These are phyloP conservation scores for Rhizopogon rudus DNA, from an alignment of 768 basidiomycete species.

Conservation along the genomic window DNA sequence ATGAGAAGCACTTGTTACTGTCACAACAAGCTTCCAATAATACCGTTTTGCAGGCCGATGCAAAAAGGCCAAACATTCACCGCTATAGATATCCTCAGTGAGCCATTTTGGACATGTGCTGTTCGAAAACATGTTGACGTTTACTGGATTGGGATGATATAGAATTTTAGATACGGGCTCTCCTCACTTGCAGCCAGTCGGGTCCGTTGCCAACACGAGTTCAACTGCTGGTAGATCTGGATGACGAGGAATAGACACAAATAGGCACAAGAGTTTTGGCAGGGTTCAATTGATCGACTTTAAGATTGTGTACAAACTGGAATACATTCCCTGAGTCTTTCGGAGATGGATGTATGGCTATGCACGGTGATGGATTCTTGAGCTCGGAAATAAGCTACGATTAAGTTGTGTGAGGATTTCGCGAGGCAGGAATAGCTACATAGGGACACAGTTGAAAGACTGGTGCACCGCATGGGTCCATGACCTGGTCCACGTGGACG, in stretches of 20 bases:
- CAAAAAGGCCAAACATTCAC: slow-evolving; percentile 44
- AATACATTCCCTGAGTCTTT: not conserved
- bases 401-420: not conserved
- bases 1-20: slow-evolving; percentile 49
- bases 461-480: slow-evolving; percentile 6
- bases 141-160: slow-evolving; percentile 7
- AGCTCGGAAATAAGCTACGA: not conserved
- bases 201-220: slow-evolving; percentile 35
- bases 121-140: slow-evolving; percentile 2
- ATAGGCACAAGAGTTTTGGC: not conserved
- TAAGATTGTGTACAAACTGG: not conserved
- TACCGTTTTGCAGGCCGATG: slow-evolving; percentile 37
- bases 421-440: not conserved
- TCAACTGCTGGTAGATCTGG: slow-evolving; percentile 26
- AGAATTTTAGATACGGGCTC: slow-evolving; percentile 59
- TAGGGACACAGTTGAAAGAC: not conserved
- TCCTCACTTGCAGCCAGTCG: slow-evolving; percentile 57
- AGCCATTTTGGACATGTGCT: slow-evolving; percentile 18
- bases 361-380: not conserved
- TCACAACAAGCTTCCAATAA: slow-evolving; percentile 36
- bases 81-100: slow-evolving; percentile 74
- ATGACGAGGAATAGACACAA: not conserved
- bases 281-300: not conserved
- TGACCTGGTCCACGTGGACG: slow-evolving; percentile 18
- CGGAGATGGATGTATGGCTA: not conserved